These are phyloP conservation scores for Coemansia reversa DNA, from an alignment of 192 early-diverging fungal genomes.

Conservation along the genomic window DNA sequence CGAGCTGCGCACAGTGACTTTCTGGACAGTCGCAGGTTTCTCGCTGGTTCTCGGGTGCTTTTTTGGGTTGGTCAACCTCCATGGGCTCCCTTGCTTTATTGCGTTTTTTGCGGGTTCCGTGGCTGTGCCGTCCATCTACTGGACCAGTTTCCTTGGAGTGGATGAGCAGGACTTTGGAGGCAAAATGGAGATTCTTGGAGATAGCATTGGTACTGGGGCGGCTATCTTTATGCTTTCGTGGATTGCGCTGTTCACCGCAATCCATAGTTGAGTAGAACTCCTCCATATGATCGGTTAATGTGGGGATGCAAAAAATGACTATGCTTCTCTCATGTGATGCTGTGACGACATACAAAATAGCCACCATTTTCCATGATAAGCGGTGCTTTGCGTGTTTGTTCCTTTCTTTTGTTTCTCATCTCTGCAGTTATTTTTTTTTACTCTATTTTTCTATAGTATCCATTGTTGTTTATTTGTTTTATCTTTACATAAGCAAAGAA, in stretches of 20 bases:
- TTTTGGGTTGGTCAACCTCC: conserved; percentile 32
- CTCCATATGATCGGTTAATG: too few species aligned
- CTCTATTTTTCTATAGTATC: not conserved
- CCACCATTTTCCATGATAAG: not conserved
- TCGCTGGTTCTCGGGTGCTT: conserved; percentile 24
- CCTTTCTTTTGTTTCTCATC: conserved; percentile 4
- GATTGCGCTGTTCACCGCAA: conserved; percentile 26
- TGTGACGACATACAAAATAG: not conserved
- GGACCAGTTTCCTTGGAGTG: conserved; percentile 35
- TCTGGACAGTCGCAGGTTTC: conserved; percentile 39
- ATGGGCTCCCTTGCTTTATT: conserved; percentile 33
- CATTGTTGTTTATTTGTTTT: not conserved
- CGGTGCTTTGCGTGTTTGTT: not conserved
- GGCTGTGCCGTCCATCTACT: conserved; percentile 39
- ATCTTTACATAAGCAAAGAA: not conserved
- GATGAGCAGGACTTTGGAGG: conserved; percentile 51
- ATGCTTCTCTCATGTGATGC: not conserved
- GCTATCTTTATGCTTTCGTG: conserved; percentile 44
- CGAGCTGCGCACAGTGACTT: conserved; percentile 41
- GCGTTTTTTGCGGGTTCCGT: conserved; percentile 31
- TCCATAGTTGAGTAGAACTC: conserved; percentile 11
- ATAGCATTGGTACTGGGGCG: conserved; percentile 39
- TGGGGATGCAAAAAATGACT: too few species aligned
- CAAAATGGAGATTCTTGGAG: conserved; percentile 52
- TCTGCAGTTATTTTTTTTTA: conserved; percentile 1